Evolutionary conservation across 768 basidiomycete species (phyloP).

Genomic region (Leccinum sublutescens): DNA sequence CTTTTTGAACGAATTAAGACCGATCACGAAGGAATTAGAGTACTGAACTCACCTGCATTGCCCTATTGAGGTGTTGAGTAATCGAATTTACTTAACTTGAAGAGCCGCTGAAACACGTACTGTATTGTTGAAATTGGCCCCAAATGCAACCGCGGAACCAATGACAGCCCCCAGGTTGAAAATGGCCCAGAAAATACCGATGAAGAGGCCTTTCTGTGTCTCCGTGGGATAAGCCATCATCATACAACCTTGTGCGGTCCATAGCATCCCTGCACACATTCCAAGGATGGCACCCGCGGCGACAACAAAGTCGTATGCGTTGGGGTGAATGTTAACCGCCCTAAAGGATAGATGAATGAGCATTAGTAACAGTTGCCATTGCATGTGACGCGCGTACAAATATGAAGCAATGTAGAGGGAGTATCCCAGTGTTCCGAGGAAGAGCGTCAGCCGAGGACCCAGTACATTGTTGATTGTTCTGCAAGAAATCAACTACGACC

Average conservation of each 20-base stretch:
- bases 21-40: not conserved
- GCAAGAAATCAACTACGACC: not conserved
- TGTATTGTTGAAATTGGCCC: conserved; percentile 61
- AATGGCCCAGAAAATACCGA: conserved; percentile 80
- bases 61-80: conserved; percentile 17
- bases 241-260: conserved; percentile 84
- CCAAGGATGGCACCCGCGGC: conserved; percentile 72
- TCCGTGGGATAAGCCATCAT: conserved; percentile 87
- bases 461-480: conserved; percentile 81
- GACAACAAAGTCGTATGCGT: conserved; percentile 63
- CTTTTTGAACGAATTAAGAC: conserved; percentile 31
- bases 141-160: conserved; percentile 73
- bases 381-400: conserved; percentile 46
- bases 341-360: conserved; percentile 35
- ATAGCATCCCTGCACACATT: conserved; percentile 66
- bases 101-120: conserved; percentile 35
- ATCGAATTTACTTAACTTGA: not conserved
- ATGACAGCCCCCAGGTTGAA: conserved; percentile 83
- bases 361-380: not conserved
- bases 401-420: conserved; percentile 72
- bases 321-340: conserved; percentile 65
- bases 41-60: conserved; percentile 26
- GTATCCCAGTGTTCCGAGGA: conserved; percentile 74
- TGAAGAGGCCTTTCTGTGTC: conserved; percentile 70
- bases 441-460: conserved; percentile 71